Evolutionary conservation across 306 rosid genomes (phyloP), one percentile per base, ranked within the genome.

Genomic region (Cucumis cinereus): DNA sequence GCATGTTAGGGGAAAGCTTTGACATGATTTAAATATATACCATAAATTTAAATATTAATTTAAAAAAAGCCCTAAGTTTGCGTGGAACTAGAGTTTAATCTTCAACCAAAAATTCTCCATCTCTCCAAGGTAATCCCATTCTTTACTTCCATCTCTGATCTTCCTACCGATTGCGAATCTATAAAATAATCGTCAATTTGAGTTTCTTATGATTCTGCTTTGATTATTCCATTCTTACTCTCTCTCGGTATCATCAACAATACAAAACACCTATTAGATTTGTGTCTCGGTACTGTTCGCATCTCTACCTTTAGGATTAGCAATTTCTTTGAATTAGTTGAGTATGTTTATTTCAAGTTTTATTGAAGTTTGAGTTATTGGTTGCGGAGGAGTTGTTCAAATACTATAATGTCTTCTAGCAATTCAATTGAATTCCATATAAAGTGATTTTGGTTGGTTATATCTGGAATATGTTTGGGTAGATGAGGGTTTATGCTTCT

Each of bases 71-170:
- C 35, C 35, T 30, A 30, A 30, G 4, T 30, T 36, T 66, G 55
- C 55, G 74, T 68, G 36, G 56, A 68, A 35, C 7, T 55, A 14
- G 24, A 22, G 15, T 15, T 68, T 12, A 36, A 41, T 22, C 74
- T 68, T 68, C 55, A 55, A 68, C 55, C 33, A 68, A 68, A 68
- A 68, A 43, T 68, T 68, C 74, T 43, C 54, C 55, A 68, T 68
- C 74, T 43, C 20, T 20, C n/a, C 11, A 23, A 23, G 55, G 52
- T 43, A 68, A 68, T 68, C 74, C 7, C 1, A 40, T 69, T 47
- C 74, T 12, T 23, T 23, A 13, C 30, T 66, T 66, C 73, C 19
- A 20, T 66, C 30, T 38, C 4, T 33, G 1, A 12, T 24, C 28
- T 24, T 58, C 68, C 43, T 66, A 19, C 33, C 19, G 33, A 66